Evolutionary conservation across 192 early-diverging fungal genomes (phyloP), one percentile per base, ranked within the genome.

Genomic region (Podila minutissima): DNA sequence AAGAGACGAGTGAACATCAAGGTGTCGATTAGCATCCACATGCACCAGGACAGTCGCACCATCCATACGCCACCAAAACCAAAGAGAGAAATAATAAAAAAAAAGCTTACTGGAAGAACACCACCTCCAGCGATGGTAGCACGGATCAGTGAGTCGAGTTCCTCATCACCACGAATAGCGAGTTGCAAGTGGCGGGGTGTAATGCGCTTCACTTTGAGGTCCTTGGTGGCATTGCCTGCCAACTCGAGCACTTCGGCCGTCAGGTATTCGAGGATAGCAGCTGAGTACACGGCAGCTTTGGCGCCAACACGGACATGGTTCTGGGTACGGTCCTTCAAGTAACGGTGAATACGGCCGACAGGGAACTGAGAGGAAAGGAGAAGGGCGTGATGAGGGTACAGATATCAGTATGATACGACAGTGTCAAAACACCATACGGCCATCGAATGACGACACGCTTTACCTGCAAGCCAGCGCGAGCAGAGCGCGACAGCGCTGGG

Each of bases 181-280:
- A 97, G 83, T 79, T 97, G 95, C 79, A 97, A 75, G 82, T 97
- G 95, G 69, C 95, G 86, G 33, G 95, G 95, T 29, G 92, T 94
- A 68, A 97, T 97, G 66, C 95, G 88, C 85, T 96, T 97, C 58
- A 94, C 93, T 76, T 96, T 96, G 26, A 96, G 82, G 69, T 97
- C 95, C 74, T 94, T 95, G 50, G 95, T 92, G 6, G 95, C 95
- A 84, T 97, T 97, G 26, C 95, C 95, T 58, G 95, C 95, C 71
- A 97, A 89, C 83, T 97, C 96, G 35, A 97, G 87, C 5, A 97
- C 94, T 86, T 97, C 96, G 13, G 96, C 96, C 24, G 94, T 94
- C 58, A 97, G 86, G 83, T 97, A 97, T 88, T 97, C 96, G 28
- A 97, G 86, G 70, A 97, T 93, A 10, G 96, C 96, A 15, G 96